Evolutionary conservation across 78 protist genomes (phyloP).

Genomic region (Tieghemostelium lacteum): DNA sequence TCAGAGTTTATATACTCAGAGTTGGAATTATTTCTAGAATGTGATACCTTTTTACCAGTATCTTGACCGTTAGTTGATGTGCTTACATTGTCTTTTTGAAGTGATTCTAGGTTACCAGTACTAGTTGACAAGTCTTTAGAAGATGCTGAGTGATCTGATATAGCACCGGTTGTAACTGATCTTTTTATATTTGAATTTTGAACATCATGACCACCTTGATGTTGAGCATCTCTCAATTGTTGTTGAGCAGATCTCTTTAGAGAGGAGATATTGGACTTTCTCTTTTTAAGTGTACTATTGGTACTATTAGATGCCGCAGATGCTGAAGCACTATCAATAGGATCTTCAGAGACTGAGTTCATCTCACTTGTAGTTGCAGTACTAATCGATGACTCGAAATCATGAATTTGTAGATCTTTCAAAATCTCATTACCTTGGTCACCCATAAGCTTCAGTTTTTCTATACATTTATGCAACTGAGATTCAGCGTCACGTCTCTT

Average conservation of each 20-base stretch:
- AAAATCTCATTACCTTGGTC: no score
- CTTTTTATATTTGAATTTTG: not conserved
- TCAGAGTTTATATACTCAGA: not conserved
- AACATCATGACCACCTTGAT: not conserved
- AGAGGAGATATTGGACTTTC: not conserved
- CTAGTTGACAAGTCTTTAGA: not conserved
- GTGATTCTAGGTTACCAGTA: not conserved
- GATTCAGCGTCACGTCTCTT: conserved; percentile 5
- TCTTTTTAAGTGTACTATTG: no score
- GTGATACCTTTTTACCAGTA: not conserved
- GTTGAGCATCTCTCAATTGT: no score
- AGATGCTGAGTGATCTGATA: not conserved
- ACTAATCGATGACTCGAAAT: not conserved
- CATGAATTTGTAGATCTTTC: no score
- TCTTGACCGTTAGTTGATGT: not conserved
- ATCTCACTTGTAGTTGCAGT: conserved; percentile 1
- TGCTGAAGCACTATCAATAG: not conserved
- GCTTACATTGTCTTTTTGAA: not conserved
- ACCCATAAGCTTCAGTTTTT: conserved; percentile 17
- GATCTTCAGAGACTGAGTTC: conserved; percentile 7
- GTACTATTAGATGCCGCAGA: not conserved
- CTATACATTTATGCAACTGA: not conserved
- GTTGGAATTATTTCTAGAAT: not conserved
- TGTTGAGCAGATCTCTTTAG: no score
- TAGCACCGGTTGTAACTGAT: not conserved